Evolutionary conservation across 306 rosid genomes (phyloP), one percentile per base, ranked within the genome.

Genomic region (Quercus variabilis): DNA sequence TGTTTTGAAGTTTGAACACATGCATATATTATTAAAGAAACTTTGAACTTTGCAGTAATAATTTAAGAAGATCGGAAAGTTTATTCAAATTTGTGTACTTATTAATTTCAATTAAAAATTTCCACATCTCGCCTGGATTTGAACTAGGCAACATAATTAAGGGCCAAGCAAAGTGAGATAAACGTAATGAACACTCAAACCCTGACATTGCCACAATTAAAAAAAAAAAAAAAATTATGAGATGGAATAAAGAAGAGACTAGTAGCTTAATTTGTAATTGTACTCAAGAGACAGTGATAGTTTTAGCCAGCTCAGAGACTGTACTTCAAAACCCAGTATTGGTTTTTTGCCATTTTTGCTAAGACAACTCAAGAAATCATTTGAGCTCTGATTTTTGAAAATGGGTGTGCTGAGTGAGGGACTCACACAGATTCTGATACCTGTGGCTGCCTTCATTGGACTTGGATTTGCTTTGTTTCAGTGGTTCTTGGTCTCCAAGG

Each of bases 401-500:
- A 90, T 90, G 94, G 92, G 80, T 46, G 76, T 83, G 80, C 77
- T 88, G 79, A 82, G 89, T 55, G 87, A 90, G 79, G 87, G 86
- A 11, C 79, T 84, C 30, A 84, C 90, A 71, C 90, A 90, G 77
- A 6, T 84, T 77, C 76, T 90, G 81, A 90, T 92, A 68, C 93
- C 89, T 64, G 78, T 80, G 77, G 79, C 89, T 76, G 93, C 91
- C 25, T 69, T 92, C 38, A 33, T 88, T 41, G 93, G 94, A 54
- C 74, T 88, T 59, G 90, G 83, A 23, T 87, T 89, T 89, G 88
- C 91, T 59, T 78, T 90, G 83, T 85, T 88, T 86, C 97, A 87
- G 67, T 92, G 93, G 93, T 43, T 81, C 77, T 64, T 90, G 75
- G 93, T 90, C 21, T 90, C 90, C 14, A 89, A 35, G 74, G 88